Percentiles rank a stretch among this genome's conserved stretches.
Conservation (phyloP, 805 yeast genomes). For the Teunomyces barrocoloradensis region DNA sequence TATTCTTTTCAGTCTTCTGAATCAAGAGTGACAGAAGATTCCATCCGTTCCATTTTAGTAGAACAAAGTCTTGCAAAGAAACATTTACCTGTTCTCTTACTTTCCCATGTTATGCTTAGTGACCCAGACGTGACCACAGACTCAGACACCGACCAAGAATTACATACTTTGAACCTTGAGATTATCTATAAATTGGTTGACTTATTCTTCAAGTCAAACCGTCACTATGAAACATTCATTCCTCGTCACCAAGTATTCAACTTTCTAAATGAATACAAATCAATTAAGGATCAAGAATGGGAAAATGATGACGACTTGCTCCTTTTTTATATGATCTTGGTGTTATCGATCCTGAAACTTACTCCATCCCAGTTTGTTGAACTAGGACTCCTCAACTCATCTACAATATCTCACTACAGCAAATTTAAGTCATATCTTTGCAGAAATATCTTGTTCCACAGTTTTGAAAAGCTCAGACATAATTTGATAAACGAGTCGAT, state of each 20-base stretch:
- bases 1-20: slow-evolving; percentile 10
- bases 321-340: slow-evolving; percentile 43
- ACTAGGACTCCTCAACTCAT: slow-evolving; percentile 15
- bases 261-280: slow-evolving; percentile 36
- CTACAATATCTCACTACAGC: slow-evolving; percentile 18
- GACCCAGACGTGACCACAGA: slow-evolving; percentile 18
- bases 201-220: slow-evolving; percentile 40
- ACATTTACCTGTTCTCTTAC: slow-evolving; percentile 27
- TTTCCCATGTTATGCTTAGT: slow-evolving; percentile 11
- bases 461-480: slow-evolving; percentile 44
- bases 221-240: slow-evolving; percentile 41
- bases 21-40: slow-evolving; percentile 8
- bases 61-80: slow-evolving; percentile 28
- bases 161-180: slow-evolving; percentile 25
- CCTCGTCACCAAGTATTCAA: slow-evolving; percentile 28
- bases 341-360: slow-evolving; percentile 37
- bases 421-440: slow-evolving; percentile 16
- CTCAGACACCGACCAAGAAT: slow-evolving; percentile 14
- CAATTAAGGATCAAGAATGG: slow-evolving; percentile 37
- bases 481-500: slow-evolving; percentile 48
- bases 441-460: slow-evolving; percentile 31
- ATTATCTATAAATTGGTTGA: slow-evolving; percentile 36
- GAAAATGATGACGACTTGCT: slow-evolving; percentile 49
- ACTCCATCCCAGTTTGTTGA: slow-evolving; percentile 28
- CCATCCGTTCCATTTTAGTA: slow-evolving; percentile 9